Conservation (phyloP, 371 early-diverging fungal species). For the Zopfochytrium polystomum region DNA sequence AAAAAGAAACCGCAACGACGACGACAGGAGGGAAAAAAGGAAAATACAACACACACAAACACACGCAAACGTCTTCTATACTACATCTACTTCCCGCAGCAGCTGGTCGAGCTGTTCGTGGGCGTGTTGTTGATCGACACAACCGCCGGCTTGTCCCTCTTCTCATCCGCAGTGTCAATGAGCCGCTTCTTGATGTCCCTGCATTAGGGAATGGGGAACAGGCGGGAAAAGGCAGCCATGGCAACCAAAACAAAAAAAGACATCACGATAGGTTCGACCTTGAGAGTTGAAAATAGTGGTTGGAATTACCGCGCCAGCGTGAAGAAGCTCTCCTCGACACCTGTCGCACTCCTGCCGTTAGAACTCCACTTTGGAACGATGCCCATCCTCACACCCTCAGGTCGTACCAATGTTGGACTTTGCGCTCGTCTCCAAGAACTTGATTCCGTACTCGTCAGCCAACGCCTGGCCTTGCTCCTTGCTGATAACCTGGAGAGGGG, state of each 20-base stretch:
- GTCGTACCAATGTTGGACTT: constrained; percentile 81
- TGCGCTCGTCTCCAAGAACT: constrained; percentile 92
- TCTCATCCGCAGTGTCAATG: constrained; percentile 49
- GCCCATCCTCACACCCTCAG: too few relatives aligned
- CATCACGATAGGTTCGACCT: neutral
- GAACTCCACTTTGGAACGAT: neutral
- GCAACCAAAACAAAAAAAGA: too few relatives aligned
- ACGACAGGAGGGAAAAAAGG: too few relatives aligned
- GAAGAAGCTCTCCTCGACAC: constrained; percentile 95
- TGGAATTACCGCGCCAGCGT: constrained; percentile 79
- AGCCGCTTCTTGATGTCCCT: constrained; percentile 65
- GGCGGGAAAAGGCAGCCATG: too few relatives aligned
- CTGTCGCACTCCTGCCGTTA: constrained; percentile 27
- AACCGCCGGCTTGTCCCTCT: constrained; percentile 42
- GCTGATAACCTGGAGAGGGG: constrained; percentile 42
- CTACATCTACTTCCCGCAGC: too few relatives aligned
- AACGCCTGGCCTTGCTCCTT: constrained; percentile 76
- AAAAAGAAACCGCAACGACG: too few relatives aligned
- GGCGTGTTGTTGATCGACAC: too few relatives aligned
- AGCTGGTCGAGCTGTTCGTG: too few relatives aligned
- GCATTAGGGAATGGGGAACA: too few relatives aligned
- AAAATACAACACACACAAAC: too few relatives aligned
- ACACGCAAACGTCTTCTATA: too few relatives aligned
- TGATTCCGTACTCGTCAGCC: constrained; percentile 79
- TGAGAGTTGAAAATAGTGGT: constrained; percentile 2